A percentile compares a stretch with the other conserved stretches of the same genome.
Conservation (phyloP, 2,329 filamentous ascomycete genomes). For the Sclerotinia spermophila region DNA sequence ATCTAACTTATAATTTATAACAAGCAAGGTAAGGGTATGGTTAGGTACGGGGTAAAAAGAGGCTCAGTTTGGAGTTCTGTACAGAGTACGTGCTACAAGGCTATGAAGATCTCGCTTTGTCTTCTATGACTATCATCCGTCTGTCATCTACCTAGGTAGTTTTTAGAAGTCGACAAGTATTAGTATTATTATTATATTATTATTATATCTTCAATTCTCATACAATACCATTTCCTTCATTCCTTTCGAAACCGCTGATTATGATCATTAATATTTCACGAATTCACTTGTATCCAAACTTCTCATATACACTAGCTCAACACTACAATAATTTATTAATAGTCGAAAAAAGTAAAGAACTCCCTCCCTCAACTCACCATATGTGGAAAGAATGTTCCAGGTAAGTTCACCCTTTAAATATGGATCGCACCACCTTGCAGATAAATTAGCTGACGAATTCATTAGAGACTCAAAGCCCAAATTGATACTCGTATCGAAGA, state of each 20-base stretch:
- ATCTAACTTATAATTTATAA: too few species aligned
- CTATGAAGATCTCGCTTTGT: conserved; percentile 3
- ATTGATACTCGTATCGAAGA: conserved; percentile 87
- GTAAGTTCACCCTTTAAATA: conserved; percentile 24
- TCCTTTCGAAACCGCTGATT: background rate
- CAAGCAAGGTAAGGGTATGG: background rate
- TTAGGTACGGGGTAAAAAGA: background rate
- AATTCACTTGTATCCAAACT: conserved; percentile 10
- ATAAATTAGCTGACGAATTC: conserved; percentile 14
- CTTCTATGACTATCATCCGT: background rate
- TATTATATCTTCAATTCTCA: background rate
- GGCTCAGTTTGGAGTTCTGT: too few species aligned
- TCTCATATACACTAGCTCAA: too few species aligned
- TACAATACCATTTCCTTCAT: background rate
- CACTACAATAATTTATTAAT: conserved; percentile 20
- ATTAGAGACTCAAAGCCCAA: conserved; percentile 74
- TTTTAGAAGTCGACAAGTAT: conserved; percentile 2
- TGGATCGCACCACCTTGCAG: conserved; percentile 12
- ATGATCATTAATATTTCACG: background rate
- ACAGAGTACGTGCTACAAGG: too few species aligned
- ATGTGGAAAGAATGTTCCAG: conserved; percentile 37
- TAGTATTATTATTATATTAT: background rate
- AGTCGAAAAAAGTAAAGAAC: conserved; percentile 5
- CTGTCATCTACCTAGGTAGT: background rate
- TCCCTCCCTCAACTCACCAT: conserved; percentile 22